Base-by-base conservation (phyloP, 345 rosid species). In the Arabidopsis arenosa region DNA sequence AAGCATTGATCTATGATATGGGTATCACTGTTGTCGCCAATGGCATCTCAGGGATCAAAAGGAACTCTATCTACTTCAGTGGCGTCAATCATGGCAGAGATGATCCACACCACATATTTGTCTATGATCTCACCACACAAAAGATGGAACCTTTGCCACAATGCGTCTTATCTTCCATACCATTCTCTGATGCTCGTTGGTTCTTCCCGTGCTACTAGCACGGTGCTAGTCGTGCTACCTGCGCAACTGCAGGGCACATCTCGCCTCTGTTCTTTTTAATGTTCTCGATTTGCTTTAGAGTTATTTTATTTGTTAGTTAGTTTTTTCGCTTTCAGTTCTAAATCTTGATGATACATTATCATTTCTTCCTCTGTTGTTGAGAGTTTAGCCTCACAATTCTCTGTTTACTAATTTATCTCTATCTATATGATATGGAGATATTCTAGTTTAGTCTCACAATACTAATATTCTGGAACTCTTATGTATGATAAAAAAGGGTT, bases 1-100 rank as follows among this genome's bases (percentile, higher is more conserved):
- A 68, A 41, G 51, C 62, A 5, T 26, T 68, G 62, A 68, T 68
- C 62, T 68, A 23, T 23, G 72, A 68, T 51, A 23, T 68, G 62
- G 62, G 72, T 39, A 26, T 53, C 49, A 53, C 72, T 9, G 49
- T 66, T 35, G 1, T 14, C 8, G 72, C 72, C 37, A 67, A 53
- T 53, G 51, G 8, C n/a, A 68, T 53, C 17, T 51, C 72, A 26
- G 62, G 62, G 39, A 53, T 54, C 62, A 68, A 68, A 32, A 68
- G 51, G 2, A 68, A 68, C 72, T 53, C 72, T 0, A 39, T 68
- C 44, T 68, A 68, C 14, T 68, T 68, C 72, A 54, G 75, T 72
- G 60, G 62, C 5, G 1, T 8, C 1, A 13, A n/a, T 72, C 4
- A 14, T 48, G 59, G 15, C 2, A 59, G 26, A 49, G 1, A 28